These are phyloP conservation scores for Ceratocystis destructans DNA, from an alignment of 2,329 filamentous ascomycete genomes.

Conservation along the genomic window DNA sequence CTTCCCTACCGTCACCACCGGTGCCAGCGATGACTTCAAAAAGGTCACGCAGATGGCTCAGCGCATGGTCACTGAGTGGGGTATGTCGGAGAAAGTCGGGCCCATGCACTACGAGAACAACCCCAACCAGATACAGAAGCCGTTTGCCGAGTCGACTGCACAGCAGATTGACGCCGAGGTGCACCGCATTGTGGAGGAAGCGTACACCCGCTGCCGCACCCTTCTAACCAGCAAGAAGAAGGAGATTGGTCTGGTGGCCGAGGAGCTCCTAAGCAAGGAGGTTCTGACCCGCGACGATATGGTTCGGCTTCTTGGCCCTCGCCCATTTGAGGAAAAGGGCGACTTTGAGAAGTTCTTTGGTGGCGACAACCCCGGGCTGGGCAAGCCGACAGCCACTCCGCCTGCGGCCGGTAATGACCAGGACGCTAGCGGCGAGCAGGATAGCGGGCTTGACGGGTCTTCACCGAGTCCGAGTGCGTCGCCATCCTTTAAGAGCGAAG, in stretches of 20 bases:
- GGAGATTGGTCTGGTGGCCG: slow-evolving; percentile 78
- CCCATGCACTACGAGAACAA: slow-evolving; percentile 83
- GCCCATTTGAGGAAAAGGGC: slow-evolving; percentile 68
- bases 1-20: slow-evolving; percentile 90
- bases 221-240: slow-evolving; percentile 74
- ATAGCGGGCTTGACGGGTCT: not conserved
- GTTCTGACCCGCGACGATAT: slow-evolving; percentile 84
- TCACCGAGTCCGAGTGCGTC: not conserved
- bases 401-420: slow-evolving; percentile 29
- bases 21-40: slow-evolving; percentile 93
- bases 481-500: slow-evolving; percentile 2
- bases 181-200: slow-evolving; percentile 77
- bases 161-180: slow-evolving; percentile 88
- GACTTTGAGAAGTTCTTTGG: slow-evolving; percentile 95
- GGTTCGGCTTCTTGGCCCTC: slow-evolving; percentile 69
- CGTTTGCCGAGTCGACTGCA: slow-evolving; percentile 88
- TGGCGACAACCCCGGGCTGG: slow-evolving; percentile 36
- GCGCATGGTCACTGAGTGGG: slow-evolving; percentile 98
- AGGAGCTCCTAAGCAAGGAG: slow-evolving; percentile 87
- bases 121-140: slow-evolving; percentile 74
- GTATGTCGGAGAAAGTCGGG: slow-evolving; percentile 90
- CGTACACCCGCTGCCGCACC: slow-evolving; percentile 78
- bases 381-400: slow-evolving; percentile 43
- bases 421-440: slow-evolving; percentile 21
- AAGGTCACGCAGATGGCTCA: slow-evolving; percentile 95